Base-by-base conservation (phyloP, 768 basidiomycete species). In the Pleurotus eryngii region DNA sequence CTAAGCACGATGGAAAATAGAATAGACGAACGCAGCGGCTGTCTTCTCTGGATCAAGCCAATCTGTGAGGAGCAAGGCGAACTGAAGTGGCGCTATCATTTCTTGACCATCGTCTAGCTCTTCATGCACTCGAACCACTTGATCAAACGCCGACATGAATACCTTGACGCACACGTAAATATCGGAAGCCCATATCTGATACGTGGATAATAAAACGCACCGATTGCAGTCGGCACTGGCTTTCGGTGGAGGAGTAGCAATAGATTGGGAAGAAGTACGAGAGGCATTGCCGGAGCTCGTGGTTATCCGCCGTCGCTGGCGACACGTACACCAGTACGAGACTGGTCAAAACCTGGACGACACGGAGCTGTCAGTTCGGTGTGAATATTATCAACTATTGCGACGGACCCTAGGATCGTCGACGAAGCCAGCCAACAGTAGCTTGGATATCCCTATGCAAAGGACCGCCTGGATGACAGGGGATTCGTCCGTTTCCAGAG, bases 211-310 rank as follows among this genome's bases (percentile, higher is more conserved):
- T 38, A 14, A 47, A 5, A 66, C 76, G 26, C 58, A 81, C 81
- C 50, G 71, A 71, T 53, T 78, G 82, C 62, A 76, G 85, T 77
- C 77, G 82, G 67, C 63, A 79, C 72, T 98, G 95, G 66, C 98
- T 96, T 15, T 67, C 70, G 5, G 85, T 70, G 0, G 91, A 87
- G 0, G 95, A 92, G 70, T 91, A 97, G 67, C 92, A 92, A 67
- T 92, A 98, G 0, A 94, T 87, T 0, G 94, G 93, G 75, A 99
- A 90, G 79, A 98, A 98, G 69, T 97, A 98, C 4, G 92, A 86
- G 12, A 99, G 76, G 66, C 94, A 98, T 70, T 98, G 96, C 45
- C 93, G 81, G 15, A 98, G 77, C 61, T 91, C 84, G 61, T 90
- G 87, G 66, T 97, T 98, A 22, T 86, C 82, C 8, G 76, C 80